These are phyloP conservation scores for Stellera chamaejasme DNA, from an alignment of 345 rosid species.

Conservation along the genomic window DNA sequence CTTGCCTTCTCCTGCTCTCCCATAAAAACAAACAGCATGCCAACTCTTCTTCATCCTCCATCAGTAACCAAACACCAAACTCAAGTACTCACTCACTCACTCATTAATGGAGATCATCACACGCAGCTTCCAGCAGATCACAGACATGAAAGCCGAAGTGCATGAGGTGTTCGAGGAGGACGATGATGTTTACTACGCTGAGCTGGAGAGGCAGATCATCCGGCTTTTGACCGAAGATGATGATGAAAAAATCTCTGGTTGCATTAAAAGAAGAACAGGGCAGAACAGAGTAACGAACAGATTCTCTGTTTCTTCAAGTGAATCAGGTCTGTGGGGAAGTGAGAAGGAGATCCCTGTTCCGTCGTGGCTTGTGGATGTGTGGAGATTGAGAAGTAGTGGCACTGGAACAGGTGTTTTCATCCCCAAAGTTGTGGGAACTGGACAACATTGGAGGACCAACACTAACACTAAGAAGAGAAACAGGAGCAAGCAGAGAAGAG, in stretches of 20 bases:
- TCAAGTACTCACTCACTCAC: not conserved
- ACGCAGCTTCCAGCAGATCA: not conserved
- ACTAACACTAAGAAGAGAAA: too few relatives aligned
- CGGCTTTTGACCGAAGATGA: constrained; percentile 37
- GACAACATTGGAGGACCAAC: too few relatives aligned
- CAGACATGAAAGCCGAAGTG: constrained; percentile 1
- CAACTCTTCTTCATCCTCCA: too few relatives aligned
- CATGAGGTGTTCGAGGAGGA: constrained; percentile 14
- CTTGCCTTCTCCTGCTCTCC: not conserved
- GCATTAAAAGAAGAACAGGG: too few relatives aligned
- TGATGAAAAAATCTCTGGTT: not conserved
- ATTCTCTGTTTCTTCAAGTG: constrained; percentile 13
- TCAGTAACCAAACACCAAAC: too few relatives aligned
- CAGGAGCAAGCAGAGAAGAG: too few relatives aligned
- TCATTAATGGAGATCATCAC: constrained; percentile 8
- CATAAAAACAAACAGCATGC: constrained; percentile 2
- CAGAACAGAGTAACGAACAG: not conserved
- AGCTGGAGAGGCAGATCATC: constrained; percentile 35
- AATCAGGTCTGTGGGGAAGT: constrained; percentile 19
- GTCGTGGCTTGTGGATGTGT: constrained; percentile 19
- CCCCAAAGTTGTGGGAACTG: constrained; percentile 18
- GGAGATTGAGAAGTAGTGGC: constrained; percentile 13
- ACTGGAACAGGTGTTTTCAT: constrained; percentile 56
- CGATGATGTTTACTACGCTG: constrained; percentile 24
- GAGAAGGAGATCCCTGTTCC: constrained; percentile 10